Conservation (phyloP, 2,329 filamentous ascomycete genomes). For the Colletotrichum sp. region DNA sequence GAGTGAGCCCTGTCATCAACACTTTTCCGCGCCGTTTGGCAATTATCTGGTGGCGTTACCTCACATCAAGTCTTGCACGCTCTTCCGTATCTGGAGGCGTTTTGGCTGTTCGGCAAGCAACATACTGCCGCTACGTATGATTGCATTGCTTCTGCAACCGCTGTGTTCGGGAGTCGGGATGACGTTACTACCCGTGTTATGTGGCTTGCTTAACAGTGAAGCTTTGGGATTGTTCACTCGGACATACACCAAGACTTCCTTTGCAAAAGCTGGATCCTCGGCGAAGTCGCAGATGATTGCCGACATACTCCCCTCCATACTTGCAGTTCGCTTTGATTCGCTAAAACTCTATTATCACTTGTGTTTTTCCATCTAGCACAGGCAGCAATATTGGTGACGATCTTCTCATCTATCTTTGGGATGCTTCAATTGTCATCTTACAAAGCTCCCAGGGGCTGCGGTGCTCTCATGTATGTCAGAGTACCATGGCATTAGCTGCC, state of each 20-base stretch:
- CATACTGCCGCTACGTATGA: neutral
- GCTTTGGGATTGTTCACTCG: neutral
- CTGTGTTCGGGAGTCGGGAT: neutral
- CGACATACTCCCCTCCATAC: neutral
- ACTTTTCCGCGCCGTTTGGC: neutral
- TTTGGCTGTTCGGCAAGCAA: neutral
- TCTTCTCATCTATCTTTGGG: neutral
- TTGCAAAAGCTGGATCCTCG: neutral
- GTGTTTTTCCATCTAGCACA: neutral
- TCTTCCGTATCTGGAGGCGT: neutral
- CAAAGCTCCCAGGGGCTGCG: neutral
- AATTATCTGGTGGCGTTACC: conserved; percentile 1
- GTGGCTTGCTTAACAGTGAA: neutral
- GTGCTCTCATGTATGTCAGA: conserved; percentile 13
- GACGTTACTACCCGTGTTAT: neutral
- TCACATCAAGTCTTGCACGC: neutral
- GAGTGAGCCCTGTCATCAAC: neutral
- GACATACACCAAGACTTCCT: neutral
- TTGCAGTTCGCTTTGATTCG: neutral
- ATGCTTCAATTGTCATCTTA: neutral
- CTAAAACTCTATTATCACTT: neutral
- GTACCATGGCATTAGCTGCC: conserved; percentile 13
- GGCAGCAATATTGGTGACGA: neutral
- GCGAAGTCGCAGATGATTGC: neutral
- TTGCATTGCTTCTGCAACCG: neutral